Conservation (phyloP, 2,329 filamentous ascomycete species). For the Chalaropsis ovoidea region DNA sequence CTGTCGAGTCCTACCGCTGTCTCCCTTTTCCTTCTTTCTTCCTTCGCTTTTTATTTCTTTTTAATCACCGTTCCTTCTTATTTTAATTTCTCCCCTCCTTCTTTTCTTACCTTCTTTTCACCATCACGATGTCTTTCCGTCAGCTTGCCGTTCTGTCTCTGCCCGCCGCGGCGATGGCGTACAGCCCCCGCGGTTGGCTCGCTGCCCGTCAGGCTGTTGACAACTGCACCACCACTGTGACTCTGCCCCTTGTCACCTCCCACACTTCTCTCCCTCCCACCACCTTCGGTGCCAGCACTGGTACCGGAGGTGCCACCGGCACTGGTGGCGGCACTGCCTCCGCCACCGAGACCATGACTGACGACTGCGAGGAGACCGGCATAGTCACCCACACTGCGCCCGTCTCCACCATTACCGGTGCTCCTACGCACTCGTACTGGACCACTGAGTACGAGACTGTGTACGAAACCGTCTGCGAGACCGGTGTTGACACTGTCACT, state of each 20-base stretch:
- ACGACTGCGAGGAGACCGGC: background rate
- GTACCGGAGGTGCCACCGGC: background rate
- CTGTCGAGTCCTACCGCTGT: constrained; percentile 4
- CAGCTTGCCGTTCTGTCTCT: constrained; percentile 21
- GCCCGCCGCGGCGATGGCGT: constrained; percentile 20
- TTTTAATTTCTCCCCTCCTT: background rate
- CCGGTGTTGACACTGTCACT: constrained; percentile 22
- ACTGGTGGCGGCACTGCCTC: constrained; percentile 2
- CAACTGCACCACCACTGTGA: constrained; percentile 15
- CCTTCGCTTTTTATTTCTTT: constrained; percentile 14
- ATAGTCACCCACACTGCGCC: too few species aligned
- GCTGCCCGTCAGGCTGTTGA: constrained; percentile 12
- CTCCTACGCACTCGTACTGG: background rate
- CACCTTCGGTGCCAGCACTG: background rate
- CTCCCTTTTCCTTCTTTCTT: background rate
- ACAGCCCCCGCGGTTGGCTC: constrained; percentile 19
- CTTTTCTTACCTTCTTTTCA: background rate
- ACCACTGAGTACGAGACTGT: constrained; percentile 23
- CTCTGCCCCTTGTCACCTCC: background rate
- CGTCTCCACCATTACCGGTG: background rate
- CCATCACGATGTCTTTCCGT: constrained; percentile 19
- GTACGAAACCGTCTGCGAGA: constrained; percentile 23
- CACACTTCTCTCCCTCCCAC: background rate
- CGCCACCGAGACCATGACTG: background rate
- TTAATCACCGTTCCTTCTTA: background rate